A percentile compares a stretch with the other conserved stretches of the same genome.
These are phyloP conservation scores for Phytophthora hybrid DNA, from an alignment of 352 stramenopile species.

Conservation along the genomic window DNA sequence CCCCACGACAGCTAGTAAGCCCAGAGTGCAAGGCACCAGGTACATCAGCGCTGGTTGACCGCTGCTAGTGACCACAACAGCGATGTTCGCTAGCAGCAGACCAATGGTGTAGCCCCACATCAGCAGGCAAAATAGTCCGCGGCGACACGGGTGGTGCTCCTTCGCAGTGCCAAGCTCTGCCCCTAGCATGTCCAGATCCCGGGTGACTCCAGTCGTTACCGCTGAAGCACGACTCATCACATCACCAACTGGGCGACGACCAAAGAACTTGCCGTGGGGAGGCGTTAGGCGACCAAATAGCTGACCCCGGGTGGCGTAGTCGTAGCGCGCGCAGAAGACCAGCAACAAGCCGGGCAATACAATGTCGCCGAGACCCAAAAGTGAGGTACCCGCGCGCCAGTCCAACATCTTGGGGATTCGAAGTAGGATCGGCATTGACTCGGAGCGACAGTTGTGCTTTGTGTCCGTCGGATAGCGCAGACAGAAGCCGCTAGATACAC, in stretches of 20 bases:
- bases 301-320: slow-evolving; percentile 88
- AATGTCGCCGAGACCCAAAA: slow-evolving; percentile 98
- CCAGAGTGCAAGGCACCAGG: slow-evolving; percentile 94
- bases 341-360: slow-evolving; percentile 95
- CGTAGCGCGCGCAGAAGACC: slow-evolving; percentile 95
- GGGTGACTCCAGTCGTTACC: slow-evolving; percentile 1
- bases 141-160: slow-evolving; percentile 41
- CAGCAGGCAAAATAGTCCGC: slow-evolving; percentile 80
- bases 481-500: slow-evolving; percentile 64
- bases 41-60: slow-evolving; percentile 97
- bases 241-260: slow-evolving; percentile 21
- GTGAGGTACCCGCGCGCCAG: slow-evolving; percentile 91
- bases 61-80: slow-evolving; percentile 92
- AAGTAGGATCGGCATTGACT: slow-evolving; percentile 96
- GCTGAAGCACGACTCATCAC: slow-evolving; percentile 11
- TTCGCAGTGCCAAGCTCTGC: slow-evolving; percentile 58
- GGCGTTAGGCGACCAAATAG: slow-evolving; percentile 68
- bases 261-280: slow-evolving; percentile 51
- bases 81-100: slow-evolving; percentile 94
- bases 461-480: slow-evolving; percentile 79
- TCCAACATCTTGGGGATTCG: slow-evolving; percentile 94
- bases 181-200: slow-evolving; percentile 36
- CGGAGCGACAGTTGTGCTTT: slow-evolving; percentile 62
- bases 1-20: slow-evolving; percentile 75
- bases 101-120: slow-evolving; percentile 95